Conservation (phyloP, 768 basidiomycete genomes). For the Serendipita vermifera region DNA sequence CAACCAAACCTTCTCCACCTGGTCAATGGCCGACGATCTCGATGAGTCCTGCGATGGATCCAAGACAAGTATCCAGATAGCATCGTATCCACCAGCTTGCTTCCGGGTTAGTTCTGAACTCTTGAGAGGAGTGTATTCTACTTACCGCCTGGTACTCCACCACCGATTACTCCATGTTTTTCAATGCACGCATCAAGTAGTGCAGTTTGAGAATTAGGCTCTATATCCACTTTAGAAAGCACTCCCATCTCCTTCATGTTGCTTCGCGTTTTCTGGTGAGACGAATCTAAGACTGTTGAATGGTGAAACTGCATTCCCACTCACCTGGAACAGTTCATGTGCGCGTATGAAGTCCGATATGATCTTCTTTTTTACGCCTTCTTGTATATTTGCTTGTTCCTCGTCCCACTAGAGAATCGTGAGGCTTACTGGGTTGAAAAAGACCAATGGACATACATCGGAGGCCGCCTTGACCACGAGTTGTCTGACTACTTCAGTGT, state of each 20-base stretch:
- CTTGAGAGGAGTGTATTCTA: conserved; percentile 5
- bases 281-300: no score
- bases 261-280: conserved; percentile 51
- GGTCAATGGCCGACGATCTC: conserved; percentile 35
- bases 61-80: conserved; percentile 83
- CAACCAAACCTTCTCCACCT: conserved; percentile 59
- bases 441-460: no score
- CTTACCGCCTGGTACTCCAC: conserved; percentile 93
- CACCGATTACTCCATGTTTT: conserved; percentile 77
- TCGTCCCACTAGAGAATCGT: no score
- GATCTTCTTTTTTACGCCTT: no score
- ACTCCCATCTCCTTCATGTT: conserved; percentile 80
- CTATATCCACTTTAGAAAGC: conserved; percentile 68
- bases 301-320: no score
- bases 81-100: conserved; percentile 92
- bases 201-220: conserved; percentile 74
- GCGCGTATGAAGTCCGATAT: no score
- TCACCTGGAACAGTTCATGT: conserved; percentile 46
- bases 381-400: no score
- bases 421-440: no score
- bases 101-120: background rate
- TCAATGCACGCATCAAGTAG: conserved; percentile 67
- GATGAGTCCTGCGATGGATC: conserved; percentile 18
- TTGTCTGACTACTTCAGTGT: no score
- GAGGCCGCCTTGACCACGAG: no score